Conservation (phyloP, 2,329 filamentous ascomycete genomes). For the Aspergillus sp. region DNA sequence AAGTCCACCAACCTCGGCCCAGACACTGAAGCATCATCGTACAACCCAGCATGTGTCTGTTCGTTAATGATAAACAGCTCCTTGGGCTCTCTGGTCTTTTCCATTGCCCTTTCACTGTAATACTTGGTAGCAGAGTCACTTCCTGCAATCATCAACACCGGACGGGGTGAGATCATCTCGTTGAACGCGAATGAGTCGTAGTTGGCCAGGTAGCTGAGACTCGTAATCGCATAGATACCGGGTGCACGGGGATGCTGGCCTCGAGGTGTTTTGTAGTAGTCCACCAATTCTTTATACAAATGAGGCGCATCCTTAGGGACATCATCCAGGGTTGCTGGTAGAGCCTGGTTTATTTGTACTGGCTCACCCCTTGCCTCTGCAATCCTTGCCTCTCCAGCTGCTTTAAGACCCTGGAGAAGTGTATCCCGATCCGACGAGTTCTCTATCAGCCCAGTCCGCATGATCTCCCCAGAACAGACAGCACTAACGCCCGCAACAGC, state of each 20-base stretch:
- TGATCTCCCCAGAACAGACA: slow-evolving; percentile 26
- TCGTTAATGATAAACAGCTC: slow-evolving; percentile 18
- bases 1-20: slow-evolving; percentile 11
- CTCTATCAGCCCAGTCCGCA: slow-evolving; percentile 16
- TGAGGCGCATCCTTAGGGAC: slow-evolving; percentile 3
- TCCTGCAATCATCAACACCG: slow-evolving; percentile 22
- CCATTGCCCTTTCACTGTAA: slow-evolving; percentile 17
- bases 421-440: slow-evolving; percentile 5
- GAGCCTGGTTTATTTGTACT: slow-evolving; percentile 1
- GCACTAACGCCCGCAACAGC: slow-evolving; percentile 30
- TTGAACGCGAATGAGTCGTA: slow-evolving; percentile 15
- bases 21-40: slow-evolving; percentile 18
- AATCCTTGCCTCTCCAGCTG: slow-evolving; percentile 5
- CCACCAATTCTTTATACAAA: slow-evolving; percentile 10
- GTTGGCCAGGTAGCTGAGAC: slow-evolving; percentile 15
- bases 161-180: slow-evolving; percentile 17
- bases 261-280: slow-evolving; percentile 17
- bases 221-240: slow-evolving; percentile 7
- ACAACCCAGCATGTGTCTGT: slow-evolving; percentile 19
- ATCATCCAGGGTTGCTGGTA: slow-evolving; percentile 5
- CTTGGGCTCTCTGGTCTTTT: slow-evolving; percentile 20
- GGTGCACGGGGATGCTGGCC: slow-evolving; percentile 11
- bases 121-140: slow-evolving; percentile 16
- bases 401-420: slow-evolving; percentile 3
- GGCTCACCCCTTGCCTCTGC: slow-evolving; percentile 5